Base-by-base conservation (phyloP, 1,284 basidiomycete species). In the Coniophora puteana region DNA sequence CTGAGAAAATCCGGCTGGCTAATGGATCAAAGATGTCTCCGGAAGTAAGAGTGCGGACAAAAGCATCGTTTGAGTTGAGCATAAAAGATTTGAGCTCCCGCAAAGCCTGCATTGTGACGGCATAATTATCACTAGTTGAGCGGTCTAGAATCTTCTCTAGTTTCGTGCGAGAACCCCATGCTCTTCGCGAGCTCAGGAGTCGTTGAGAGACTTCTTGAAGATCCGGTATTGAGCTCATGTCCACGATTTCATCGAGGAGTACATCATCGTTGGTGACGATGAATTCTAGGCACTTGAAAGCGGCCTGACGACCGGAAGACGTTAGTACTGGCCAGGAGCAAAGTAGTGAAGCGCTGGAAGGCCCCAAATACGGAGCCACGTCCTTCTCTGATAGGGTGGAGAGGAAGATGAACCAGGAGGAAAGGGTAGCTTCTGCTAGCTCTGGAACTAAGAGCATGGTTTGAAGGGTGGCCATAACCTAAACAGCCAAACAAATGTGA, bases 381-480 rank as follows among this genome's bases (percentile, higher is more conserved):
- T 98, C 93, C 26, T 66, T 63, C 20, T 79, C 76, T 4, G 73
- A 69, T 29, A 97, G 65, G 1, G 81, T 83, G 6, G 69, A 76
- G 50, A 97, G 69, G 62, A 98, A 96, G 14, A 69, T 71, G 41
- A 76, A 64, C 93, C 94, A 98, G 36, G 84, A 90, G 28, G 79
- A 68, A 3, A 99, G 71, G 0, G 92, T 89, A 4, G 83, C 81
- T 43, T 87, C 77, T 1, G 89, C 77, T 4, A 99, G 71, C 41
- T 86, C 84, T 0, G 77, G 74, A 8, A 85, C 71, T 30, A 72
- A 67, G 6, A 98, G 72, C 59, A 87, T 90, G 14, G 89, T 92
- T 65, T 97, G 95, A 30, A 99, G 75, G n/a, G 89, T 93, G 1
- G 95, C 93, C 85, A 99, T 93, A 52, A 99, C 86, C 92, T 96